phyloP scores from a whole-genome alignment of 1,139 yeast species.

The Meyerozyma smithsonii region DNA sequence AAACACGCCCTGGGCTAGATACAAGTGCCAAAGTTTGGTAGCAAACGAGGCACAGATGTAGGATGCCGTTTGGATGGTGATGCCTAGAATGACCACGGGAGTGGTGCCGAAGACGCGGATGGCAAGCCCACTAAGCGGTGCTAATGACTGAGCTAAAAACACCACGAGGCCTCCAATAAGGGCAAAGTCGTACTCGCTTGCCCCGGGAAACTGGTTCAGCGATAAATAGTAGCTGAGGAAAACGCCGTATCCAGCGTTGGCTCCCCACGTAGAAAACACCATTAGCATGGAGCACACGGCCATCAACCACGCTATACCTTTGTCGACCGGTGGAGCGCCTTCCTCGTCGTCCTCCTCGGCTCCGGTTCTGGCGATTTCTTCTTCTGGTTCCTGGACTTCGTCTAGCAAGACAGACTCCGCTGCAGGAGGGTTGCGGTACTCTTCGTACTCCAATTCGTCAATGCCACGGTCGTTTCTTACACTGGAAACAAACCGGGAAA shows the following conservation, averaged over 20 bases:
- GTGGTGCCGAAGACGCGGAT: slow-evolving; percentile 32
- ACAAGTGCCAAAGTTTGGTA: slow-evolving; percentile 58
- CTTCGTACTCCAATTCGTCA: slow-evolving; percentile 15
- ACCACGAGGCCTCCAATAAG: slow-evolving; percentile 65
- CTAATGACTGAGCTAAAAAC: slow-evolving; percentile 50
- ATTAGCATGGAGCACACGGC: slow-evolving; percentile 48
- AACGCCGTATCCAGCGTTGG: slow-evolving; percentile 66
- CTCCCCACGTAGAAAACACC: slow-evolving; percentile 67
- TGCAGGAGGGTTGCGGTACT: slow-evolving; percentile 15
- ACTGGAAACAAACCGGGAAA: slow-evolving; percentile 28
- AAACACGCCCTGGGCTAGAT: slow-evolving; percentile 63
- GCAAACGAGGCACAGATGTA: slow-evolving; percentile 64
- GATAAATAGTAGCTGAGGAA: slow-evolving; percentile 54
- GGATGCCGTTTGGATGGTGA: slow-evolving; percentile 49
- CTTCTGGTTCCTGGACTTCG: slow-evolving; percentile 10
- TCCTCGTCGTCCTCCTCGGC: slow-evolving; percentile 9
- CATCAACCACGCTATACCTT: slow-evolving; percentile 70
- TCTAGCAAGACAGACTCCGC: slow-evolving; percentile 21
- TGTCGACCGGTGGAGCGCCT: slow-evolving; percentile 51
- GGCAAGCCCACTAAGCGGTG: slow-evolving; percentile 46
- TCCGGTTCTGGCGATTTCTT: no score
- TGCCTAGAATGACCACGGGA: slow-evolving; percentile 41
- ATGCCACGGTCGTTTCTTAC: slow-evolving; percentile 27
- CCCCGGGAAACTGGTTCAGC: slow-evolving; percentile 48
- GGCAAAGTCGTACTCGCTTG: slow-evolving; percentile 58